phyloP scores from a whole-genome alignment of 768 basidiomycete genomes.

The Lactifluus subvellereus region DNA sequence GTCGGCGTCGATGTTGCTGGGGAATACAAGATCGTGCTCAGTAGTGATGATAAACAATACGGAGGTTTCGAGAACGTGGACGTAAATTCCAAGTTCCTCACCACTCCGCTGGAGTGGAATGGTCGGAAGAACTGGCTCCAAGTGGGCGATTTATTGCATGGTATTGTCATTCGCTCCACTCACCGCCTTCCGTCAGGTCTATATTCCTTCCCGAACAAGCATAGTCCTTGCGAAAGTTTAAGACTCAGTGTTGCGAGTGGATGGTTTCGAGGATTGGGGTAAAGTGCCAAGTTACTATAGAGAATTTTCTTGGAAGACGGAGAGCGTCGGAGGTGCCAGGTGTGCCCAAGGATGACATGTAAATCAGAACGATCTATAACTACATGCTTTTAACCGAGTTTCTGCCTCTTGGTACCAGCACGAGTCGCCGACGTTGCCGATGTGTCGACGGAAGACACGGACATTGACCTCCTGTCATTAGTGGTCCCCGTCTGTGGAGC shows the following conservation, averaged over 20 bases:
- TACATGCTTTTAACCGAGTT: conserved; percentile 19
- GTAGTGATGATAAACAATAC: conserved; percentile 80
- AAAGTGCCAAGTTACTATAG: background rate
- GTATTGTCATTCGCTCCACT: background rate
- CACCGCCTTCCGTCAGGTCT: conserved; percentile 42
- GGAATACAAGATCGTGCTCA: conserved; percentile 75
- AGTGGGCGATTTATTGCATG: conserved; percentile 39
- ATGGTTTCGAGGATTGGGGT: background rate
- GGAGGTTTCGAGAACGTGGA: conserved; percentile 85
- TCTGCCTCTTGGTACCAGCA: conserved; percentile 25
- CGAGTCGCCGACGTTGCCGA: conserved; percentile 23
- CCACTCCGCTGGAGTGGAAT: conserved; percentile 88
- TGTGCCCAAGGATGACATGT: conserved; percentile 3
- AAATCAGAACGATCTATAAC: conserved; percentile 5
- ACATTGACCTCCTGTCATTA: conserved; percentile 54
- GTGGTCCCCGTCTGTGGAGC: conserved; percentile 19
- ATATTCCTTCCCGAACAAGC: conserved; percentile 62
- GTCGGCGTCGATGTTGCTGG: conserved; percentile 84
- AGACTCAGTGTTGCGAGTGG: background rate
- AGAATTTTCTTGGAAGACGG: conserved; percentile 1
- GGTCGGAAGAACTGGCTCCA: conserved; percentile 86
- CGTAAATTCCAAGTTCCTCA: conserved; percentile 60
- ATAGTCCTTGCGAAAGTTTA: conserved; percentile 52
- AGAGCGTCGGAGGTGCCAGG: background rate
- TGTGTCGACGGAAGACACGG: conserved; percentile 72